Evolutionary conservation across 345 rosid species (phyloP), one percentile per base, ranked within the genome.

Genomic region (Isatis tinctoria): DNA sequence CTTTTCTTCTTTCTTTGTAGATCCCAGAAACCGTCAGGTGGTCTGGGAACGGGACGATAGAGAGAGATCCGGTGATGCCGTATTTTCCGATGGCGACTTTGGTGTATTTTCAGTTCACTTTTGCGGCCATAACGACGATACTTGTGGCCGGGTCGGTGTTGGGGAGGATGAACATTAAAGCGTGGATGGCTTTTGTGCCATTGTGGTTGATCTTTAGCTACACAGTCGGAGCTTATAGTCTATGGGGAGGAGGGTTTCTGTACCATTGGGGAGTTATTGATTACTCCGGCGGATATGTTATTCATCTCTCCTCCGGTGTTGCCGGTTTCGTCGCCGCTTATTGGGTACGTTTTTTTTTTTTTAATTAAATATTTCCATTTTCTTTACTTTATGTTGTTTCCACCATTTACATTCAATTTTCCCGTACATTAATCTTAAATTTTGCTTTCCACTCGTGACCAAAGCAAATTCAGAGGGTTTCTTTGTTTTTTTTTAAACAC

Each of bases 111-210:
- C 91, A 90, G 73, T 90, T 90, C 75, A 85, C 87, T 2, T 90
- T 90, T 40, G 96, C 96, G 8, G 96, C 96, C 49, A 90, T 90
- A 58, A 90, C 96, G 44, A 36, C 84, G 63, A 83, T 90, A 26
- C 61, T 90, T 73, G 81, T 90, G 9, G 96, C 96, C 0, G 96
- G 96, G 0, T 86, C 92, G 3, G 96, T 90, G 37, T 83, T 90
- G 8, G 96, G 91, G 20, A 86, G 96, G 37, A 90, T 90, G 96
- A 86, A 87, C 52, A 90, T 90, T 0, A 86, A 74, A 54, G 96
- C 93, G 2, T 90, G 93, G 96, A 90, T 90, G 96, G 93, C 96
- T 7, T 90, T 90, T 70, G 96, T 90, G 54, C 96, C 93, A 14
- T 78, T 90, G 4, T 90, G 96, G 96, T 68, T 90, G 37, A 78